phyloP scores from a whole-genome alignment of 225 moss, liverwort and hornwort species.

The Polytrichum commune region DNA sequence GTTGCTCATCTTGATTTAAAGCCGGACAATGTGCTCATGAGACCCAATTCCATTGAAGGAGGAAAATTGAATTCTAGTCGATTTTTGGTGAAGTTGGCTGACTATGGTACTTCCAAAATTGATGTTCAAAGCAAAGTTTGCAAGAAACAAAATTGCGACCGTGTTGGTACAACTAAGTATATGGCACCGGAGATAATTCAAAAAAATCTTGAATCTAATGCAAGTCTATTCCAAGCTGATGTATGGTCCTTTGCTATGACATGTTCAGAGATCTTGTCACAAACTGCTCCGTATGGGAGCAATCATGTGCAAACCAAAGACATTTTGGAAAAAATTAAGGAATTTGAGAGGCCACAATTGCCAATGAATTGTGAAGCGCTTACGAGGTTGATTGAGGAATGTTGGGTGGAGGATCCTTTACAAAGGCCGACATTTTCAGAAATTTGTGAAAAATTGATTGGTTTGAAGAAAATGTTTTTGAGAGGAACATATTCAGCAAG shows the following conservation, averaged over 20 bases:
- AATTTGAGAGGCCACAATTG: too few species aligned
- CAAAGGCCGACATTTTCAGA: too few species aligned
- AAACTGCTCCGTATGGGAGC: too few species aligned
- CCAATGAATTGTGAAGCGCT: too few species aligned
- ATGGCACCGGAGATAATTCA: constrained; percentile 3
- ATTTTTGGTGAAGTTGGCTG: background rate
- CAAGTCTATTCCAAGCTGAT: background rate
- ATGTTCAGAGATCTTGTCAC: background rate
- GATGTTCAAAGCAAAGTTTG: background rate
- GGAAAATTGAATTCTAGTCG: background rate
- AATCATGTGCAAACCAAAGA: too few species aligned
- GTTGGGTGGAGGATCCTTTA: too few species aligned
- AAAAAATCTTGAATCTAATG: background rate
- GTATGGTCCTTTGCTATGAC: background rate
- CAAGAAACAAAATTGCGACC: background rate
- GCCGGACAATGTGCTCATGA: background rate
- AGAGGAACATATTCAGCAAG: background rate
- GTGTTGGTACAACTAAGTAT: background rate
- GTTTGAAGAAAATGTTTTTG: background rate
- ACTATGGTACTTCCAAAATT: background rate
- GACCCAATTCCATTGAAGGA: background rate
- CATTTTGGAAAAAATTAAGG: too few species aligned
- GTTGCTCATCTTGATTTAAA: constrained; percentile 2
- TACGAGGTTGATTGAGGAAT: too few species aligned
- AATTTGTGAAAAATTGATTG: too few species aligned